These are phyloP conservation scores for Akanthomyces muscarius DNA, from an alignment of 2,329 filamentous ascomycete genomes.

Conservation along the genomic window DNA sequence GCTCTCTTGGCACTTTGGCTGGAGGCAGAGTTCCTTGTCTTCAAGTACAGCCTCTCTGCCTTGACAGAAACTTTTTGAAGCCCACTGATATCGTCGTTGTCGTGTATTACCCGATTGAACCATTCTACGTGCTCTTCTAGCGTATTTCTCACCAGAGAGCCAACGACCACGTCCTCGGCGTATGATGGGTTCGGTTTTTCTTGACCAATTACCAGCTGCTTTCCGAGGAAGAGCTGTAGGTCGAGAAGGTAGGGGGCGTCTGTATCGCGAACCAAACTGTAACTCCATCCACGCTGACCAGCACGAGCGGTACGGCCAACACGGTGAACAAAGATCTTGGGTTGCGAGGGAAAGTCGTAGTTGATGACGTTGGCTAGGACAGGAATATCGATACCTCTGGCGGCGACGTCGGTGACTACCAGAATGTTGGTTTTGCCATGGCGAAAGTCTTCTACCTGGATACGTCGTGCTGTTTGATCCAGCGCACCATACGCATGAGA, in stretches of 20 bases:
- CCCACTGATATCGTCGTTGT: slow-evolving; percentile 67
- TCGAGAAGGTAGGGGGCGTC: slow-evolving; percentile 92
- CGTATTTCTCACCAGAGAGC: slow-evolving; percentile 66
- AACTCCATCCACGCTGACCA: slow-evolving; percentile 88
- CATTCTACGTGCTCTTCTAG: slow-evolving; percentile 77
- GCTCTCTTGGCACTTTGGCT: slow-evolving; percentile 84
- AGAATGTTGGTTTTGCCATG: slow-evolving; percentile 81
- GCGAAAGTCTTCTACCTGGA: slow-evolving; percentile 88
- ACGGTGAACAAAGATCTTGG: slow-evolving; percentile 94
- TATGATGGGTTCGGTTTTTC: slow-evolving; percentile 62
- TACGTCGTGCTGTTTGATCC: slow-evolving; percentile 88
- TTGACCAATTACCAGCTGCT: slow-evolving; percentile 72
- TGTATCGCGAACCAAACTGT: slow-evolving; percentile 81
- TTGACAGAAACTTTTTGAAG: slow-evolving; percentile 74
- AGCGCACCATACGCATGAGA: slow-evolving; percentile 94
- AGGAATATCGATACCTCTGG: slow-evolving; percentile 95
- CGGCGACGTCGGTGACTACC: slow-evolving; percentile 94
- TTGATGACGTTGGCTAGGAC: slow-evolving; percentile 96
- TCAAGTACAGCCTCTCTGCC: slow-evolving; percentile 88
- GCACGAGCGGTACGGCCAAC: slow-evolving; percentile 95
- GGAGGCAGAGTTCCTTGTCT: slow-evolving; percentile 85
- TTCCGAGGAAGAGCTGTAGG: slow-evolving; percentile 89
- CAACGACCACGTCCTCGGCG: slow-evolving; percentile 78
- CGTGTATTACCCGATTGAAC: slow-evolving; percentile 71
- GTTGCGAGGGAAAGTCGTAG: slow-evolving; percentile 95